These are phyloP conservation scores for Eragrostis curvula DNA, from an alignment of 176 grass and related monocot species.

Conservation along the genomic window DNA sequence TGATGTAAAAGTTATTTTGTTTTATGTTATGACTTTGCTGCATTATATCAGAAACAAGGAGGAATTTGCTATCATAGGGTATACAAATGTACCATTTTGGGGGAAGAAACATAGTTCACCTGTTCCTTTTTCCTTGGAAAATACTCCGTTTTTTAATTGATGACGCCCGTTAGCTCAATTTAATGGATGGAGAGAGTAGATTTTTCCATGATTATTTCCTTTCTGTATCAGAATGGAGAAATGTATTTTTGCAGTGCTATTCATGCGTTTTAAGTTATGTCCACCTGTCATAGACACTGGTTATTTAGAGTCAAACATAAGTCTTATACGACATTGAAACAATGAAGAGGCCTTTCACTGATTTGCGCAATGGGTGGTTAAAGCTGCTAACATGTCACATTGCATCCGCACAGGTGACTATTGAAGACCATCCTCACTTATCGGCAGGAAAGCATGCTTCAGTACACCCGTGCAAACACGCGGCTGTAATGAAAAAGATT, in stretches of 20 bases:
- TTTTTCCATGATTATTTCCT: not conserved
- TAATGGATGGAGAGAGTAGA: too few relatives aligned
- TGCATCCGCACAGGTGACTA: conserved; percentile 76
- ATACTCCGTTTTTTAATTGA: too few relatives aligned
- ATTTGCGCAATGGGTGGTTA: not conserved
- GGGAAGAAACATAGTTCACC: not conserved
- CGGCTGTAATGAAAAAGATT: conserved; percentile 98
- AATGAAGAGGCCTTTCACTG: conserved; percentile 5
- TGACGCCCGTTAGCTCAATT: too few relatives aligned
- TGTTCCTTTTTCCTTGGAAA: conserved; percentile 20
- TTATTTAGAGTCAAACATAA: conserved; percentile 13
- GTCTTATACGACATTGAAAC: not conserved
- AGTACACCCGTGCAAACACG: conserved; percentile 91
- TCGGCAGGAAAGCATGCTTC: conserved; percentile 84
- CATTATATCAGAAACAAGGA: not conserved
- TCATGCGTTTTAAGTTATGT: not conserved
- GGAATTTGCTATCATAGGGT: not conserved
- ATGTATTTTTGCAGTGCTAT: not conserved
- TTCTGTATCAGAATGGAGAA: not conserved
- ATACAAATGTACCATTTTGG: not conserved
- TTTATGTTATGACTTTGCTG: not conserved
- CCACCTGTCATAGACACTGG: not conserved
- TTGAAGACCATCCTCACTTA: conserved; percentile 96
- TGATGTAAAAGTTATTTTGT: conserved; percentile 4
- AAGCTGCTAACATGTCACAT: conserved; percentile 1